Evolutionary conservation across 805 yeast species (phyloP).

Genomic region (Suhomyces sp.): DNA sequence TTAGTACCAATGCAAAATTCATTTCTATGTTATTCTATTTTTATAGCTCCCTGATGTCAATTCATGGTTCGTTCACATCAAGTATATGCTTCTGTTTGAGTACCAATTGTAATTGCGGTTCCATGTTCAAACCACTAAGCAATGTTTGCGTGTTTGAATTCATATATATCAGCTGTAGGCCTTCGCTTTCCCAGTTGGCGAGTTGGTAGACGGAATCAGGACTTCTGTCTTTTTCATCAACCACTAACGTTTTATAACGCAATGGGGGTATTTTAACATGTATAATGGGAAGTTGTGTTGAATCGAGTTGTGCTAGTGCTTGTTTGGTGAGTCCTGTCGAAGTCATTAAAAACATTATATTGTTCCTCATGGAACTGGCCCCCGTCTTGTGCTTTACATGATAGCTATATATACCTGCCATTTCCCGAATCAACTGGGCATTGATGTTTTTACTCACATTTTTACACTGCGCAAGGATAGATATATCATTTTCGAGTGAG

Average conservation of each 20-base stretch:
- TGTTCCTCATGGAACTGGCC: slow-evolving; percentile 8
- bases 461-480: slow-evolving; percentile 55
- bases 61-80: too few relatives aligned
- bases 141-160: slow-evolving; percentile 36
- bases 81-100: not conserved
- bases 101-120: slow-evolving; percentile 16
- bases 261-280: slow-evolving; percentile 40
- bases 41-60: not conserved
- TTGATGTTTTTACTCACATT: slow-evolving; percentile 42
- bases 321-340: slow-evolving; percentile 48
- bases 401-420: slow-evolving; percentile 48
- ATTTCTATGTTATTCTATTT: not conserved
- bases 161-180: slow-evolving; percentile 31
- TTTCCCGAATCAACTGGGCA: slow-evolving; percentile 49
- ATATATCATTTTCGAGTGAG: slow-evolving; percentile 30
- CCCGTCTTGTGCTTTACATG: slow-evolving; percentile 24
- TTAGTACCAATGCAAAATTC: not conserved
- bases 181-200: slow-evolving; percentile 39
- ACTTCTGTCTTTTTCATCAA: not conserved
- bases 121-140: slow-evolving; percentile 30
- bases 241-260: slow-evolving; percentile 6
- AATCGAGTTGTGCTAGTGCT: slow-evolving; percentile 44
- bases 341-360: slow-evolving; percentile 42
- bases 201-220: slow-evolving; percentile 26
- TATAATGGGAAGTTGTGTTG: slow-evolving; percentile 44